A percentile compares a stretch with the other conserved stretches of the same genome.
These are phyloP conservation scores for Physaria fendleri DNA, from an alignment of 345 rosid species.

Conservation along the genomic window DNA sequence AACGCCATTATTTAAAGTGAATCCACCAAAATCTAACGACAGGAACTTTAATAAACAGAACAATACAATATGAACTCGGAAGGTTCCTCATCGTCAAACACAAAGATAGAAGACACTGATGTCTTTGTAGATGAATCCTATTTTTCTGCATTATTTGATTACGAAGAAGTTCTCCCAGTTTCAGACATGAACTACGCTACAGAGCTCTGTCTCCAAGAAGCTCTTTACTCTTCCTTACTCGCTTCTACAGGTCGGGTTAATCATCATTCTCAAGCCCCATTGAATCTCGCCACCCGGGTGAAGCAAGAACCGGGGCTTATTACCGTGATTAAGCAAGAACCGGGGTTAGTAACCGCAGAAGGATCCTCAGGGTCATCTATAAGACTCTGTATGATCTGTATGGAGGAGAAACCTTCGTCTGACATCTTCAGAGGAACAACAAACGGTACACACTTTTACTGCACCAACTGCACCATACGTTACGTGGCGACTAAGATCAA, in stretches of 20 bases:
- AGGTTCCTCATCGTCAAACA: slow-evolving; percentile 21
- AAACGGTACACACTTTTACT: slow-evolving; percentile 43
- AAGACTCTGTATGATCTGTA: slow-evolving; percentile 50
- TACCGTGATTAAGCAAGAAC: too few relatives aligned
- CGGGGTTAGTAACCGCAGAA: too few relatives aligned
- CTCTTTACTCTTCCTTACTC: slow-evolving; percentile 25
- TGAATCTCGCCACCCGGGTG: background rate
- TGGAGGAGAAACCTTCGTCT: slow-evolving; percentile 34
- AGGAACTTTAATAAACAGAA: background rate
- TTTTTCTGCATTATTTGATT: slow-evolving; percentile 31
- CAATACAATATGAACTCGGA: slow-evolving; percentile 8
- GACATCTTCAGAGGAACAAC: slow-evolving; percentile 33
- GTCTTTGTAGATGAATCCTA: slow-evolving; percentile 42
- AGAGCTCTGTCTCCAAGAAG: slow-evolving; percentile 46
- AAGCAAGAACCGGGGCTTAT: background rate
- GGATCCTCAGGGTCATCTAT: slow-evolving; percentile 30
- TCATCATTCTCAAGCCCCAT: background rate
- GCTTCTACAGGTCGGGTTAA: background rate
- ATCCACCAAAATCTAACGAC: background rate
- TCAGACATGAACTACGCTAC: slow-evolving; percentile 43
- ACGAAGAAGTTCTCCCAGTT: slow-evolving; percentile 32
- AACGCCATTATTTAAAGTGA: slow-evolving; percentile 7
- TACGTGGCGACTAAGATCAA: slow-evolving; percentile 38
- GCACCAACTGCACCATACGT: slow-evolving; percentile 45
- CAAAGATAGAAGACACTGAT: slow-evolving; percentile 5